A percentile compares a stretch with the other conserved stretches of the same genome.
These are phyloP conservation scores for Dendrobium chrysotoxum DNA, from an alignment of 106 monocot species.

Conservation along the genomic window DNA sequence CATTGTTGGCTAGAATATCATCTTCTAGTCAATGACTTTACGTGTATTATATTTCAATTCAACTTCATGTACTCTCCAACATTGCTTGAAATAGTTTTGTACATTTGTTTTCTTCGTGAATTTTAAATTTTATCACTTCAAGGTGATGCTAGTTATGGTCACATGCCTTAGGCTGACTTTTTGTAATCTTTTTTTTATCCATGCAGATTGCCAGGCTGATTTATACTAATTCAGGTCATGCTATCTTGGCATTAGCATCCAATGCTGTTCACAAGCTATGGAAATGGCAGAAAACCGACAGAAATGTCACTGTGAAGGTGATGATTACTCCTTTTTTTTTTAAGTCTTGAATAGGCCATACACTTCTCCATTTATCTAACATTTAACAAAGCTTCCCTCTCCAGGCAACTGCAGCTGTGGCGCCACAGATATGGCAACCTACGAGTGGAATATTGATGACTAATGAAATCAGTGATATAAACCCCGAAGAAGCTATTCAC, in stretches of 20 bases:
- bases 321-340: neutral
- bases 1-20: neutral
- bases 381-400: neutral
- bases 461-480: conserved; percentile 27
- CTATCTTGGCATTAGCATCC: conserved; percentile 55
- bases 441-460: conserved; percentile 29
- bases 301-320: conserved; percentile 54
- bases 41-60: neutral
- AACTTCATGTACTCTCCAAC: neutral
- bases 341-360: neutral
- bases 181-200: neutral
- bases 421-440: conserved; percentile 33
- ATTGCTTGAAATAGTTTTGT: neutral
- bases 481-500: conserved; percentile 26
- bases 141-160: neutral
- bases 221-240: conserved; percentile 53
- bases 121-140: conserved; percentile 1
- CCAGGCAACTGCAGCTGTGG: conserved; percentile 26
- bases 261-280: conserved; percentile 68
- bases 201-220: conserved; percentile 45
- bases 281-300: conserved; percentile 61
- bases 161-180: neutral
- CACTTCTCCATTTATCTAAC: neutral
- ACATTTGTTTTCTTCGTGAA: neutral
- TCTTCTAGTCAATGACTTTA: neutral